Percentiles rank a stretch among this genome's conserved stretches.
phyloP scores from a whole-genome alignment of 2,329 filamentous ascomycete genomes.

The Aspergillus transmontanensis region DNA sequence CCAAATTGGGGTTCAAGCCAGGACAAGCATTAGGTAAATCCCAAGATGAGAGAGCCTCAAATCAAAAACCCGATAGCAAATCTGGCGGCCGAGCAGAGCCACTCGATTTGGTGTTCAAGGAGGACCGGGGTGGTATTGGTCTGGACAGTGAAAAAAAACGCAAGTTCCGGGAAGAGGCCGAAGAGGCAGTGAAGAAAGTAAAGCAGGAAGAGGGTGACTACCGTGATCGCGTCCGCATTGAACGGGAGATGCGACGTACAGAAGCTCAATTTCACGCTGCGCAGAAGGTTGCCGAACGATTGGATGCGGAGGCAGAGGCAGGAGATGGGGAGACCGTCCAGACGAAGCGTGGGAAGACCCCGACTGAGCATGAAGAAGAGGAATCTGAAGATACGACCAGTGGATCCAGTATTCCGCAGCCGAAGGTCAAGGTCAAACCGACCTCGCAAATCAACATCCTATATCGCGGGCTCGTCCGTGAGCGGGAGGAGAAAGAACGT shows the following conservation, averaged over 20 bases:
- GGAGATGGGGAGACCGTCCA: constrained; percentile 13
- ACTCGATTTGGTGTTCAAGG: constrained; percentile 74
- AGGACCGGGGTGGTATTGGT: constrained; percentile 80
- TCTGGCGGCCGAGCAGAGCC: constrained; percentile 64
- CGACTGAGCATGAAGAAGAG: constrained; percentile 10
- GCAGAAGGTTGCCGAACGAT: constrained; percentile 78
- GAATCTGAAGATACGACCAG: constrained; percentile 5
- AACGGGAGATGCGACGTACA: constrained; percentile 67
- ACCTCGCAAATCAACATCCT: constrained; percentile 73
- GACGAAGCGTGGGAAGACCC: constrained; percentile 16
- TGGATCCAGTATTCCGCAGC: constrained; percentile 9
- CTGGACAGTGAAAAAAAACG: constrained; percentile 81
- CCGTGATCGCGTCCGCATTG: constrained; percentile 68
- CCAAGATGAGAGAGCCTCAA: constrained; percentile 5
- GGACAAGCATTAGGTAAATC: constrained; percentile 72
- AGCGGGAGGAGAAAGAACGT: constrained; percentile 63
- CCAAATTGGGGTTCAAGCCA: constrained; percentile 84
- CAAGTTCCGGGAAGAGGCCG: constrained; percentile 66
- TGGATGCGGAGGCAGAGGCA: constrained; percentile 61
- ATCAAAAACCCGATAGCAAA: constrained; percentile 10
- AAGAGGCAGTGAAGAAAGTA: constrained; percentile 59
- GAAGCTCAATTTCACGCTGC: constrained; percentile 75
- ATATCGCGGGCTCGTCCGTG: constrained; percentile 74
- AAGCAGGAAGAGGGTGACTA: constrained; percentile 72
- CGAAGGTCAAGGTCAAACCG: constrained; percentile 44